Base-by-base conservation (phyloP, 179 eudicot genomes). In the Heliamphora pulchella region DNA sequence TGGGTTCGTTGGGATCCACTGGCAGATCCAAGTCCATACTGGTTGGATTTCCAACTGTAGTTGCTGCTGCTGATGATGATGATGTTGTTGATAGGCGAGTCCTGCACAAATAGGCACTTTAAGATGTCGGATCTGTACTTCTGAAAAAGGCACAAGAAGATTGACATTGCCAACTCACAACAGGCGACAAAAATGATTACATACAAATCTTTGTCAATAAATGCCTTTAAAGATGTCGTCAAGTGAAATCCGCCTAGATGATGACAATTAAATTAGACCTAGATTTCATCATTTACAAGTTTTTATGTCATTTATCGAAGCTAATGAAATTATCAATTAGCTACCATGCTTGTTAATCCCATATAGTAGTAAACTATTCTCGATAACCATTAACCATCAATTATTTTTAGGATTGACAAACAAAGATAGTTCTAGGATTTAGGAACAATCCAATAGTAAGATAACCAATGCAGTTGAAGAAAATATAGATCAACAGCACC, bases 1-100 rank as follows among this genome's bases (percentile, higher is more conserved):
- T 95, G 59, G 98, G 98, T 84, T 95, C 98, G 71, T 95, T 95
- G 39, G 98, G 98, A 86, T 95, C 98, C 74, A 95, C 96, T 20
- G 98, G 98, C 53, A 95, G 82, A 87, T 95, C 98, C 84, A 95
- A 84, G 82, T 94, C 98, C 98, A 95, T 90, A 74, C 93, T 94
- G 8, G 91, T 81, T 58, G 97, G 90, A 78, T 89, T 89, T 77
- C 85, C 86, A 72, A 93, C 78, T 66, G 87, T 74, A 58, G 88
- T 87, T 1, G 90, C 80, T 39, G 92, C 78, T 1, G 87, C 46
- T 55, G 87, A 73, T 69, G 87, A 83, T n/a, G 90, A 90, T 1
- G 87, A 48, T 55, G 87, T 75, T 69, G 87, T 83, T n/a, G 90
- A 90, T 71, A 88, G 87, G 80, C 95, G 94, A 69, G 94, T 91